Base-by-base conservation (phyloP, 2,329 filamentous ascomycete genomes). In the Penicillium sp. region DNA sequence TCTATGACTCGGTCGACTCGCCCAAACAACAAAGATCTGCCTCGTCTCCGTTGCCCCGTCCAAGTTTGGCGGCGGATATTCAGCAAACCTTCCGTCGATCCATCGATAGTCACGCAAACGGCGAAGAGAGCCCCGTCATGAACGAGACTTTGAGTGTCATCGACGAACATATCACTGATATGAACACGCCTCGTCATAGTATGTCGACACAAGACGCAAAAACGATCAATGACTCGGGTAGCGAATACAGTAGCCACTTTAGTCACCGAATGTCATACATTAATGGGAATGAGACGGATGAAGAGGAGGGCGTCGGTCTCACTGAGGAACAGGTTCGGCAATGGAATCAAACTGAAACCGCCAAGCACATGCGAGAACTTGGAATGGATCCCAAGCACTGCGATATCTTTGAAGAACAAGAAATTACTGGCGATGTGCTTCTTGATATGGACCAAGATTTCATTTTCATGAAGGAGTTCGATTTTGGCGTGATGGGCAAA, bases 101-200 rank as follows among this genome's bases (percentile, higher is more conserved):
- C 42, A 69, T 84, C 45, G 74, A 78, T 52, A 78, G 78, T 56
- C 78, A 86, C 63, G 78, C 75, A 39, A 73, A 77, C 62, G 70
- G 79, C 16, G 78, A 86, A 62, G 84, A 87, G 50, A 89, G 86
- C 68, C 89, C 90, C 10, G 92, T 97, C 46, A 89, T 97, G 79
- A 92, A 92, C 70, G 92, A 97, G 72, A 97, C 93, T 0, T 77
- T 97, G 48, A 96, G 92, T 67, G 93, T 97, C 54, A 97, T 97
- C 66, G 89, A 97, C 71, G 93, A 97, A 75, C 93, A 97, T 70
- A 96, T 97, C 64, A 96, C 91, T 37, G 90, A 96, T 71, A 84
- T 97, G 77, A 83, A 81, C 69, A 85, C 81, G 5, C 83, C 83
- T 50, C 80, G 83, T 21, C 82, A 84, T 57, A 81, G 79, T 66